phyloP scores from a whole-genome alignment of 1,284 basidiomycete genomes.

The Volvariella volvacea region DNA sequence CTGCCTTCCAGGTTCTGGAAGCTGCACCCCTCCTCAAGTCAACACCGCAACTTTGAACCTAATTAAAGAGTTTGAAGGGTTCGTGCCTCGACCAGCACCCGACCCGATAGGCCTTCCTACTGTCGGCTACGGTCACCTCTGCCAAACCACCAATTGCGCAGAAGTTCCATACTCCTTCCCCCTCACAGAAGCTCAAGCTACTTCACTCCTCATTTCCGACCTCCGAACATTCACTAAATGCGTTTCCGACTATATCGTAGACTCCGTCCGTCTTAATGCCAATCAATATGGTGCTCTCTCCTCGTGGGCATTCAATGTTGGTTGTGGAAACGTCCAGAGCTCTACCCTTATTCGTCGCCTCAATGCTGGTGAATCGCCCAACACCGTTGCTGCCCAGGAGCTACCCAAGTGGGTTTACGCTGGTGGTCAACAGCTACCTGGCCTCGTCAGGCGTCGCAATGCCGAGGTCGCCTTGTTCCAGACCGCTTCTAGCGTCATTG shows the following conservation, averaged over 20 bases:
- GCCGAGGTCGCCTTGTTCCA: slow-evolving; percentile 15
- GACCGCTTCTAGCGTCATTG: slow-evolving; percentile 11
- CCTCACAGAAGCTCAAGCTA: slow-evolving; percentile 19
- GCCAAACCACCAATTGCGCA: slow-evolving; percentile 20
- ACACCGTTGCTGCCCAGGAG: slow-evolving; percentile 15
- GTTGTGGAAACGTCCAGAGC: slow-evolving; percentile 10
- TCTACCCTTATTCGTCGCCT: slow-evolving; percentile 14
- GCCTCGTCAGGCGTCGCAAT: slow-evolving; percentile 12
- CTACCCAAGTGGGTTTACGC: slow-evolving; percentile 14
- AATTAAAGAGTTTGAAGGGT: slow-evolving; percentile 26
- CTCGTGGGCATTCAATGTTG: slow-evolving; percentile 13
- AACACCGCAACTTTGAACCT: slow-evolving; percentile 22
- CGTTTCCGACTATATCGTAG: slow-evolving; percentile 10
- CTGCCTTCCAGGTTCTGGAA: slow-evolving; percentile 13
- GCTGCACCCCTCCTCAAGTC: slow-evolving; percentile 13
- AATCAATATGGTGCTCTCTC: slow-evolving; percentile 14
- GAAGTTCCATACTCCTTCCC: slow-evolving; percentile 26
- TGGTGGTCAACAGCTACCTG: slow-evolving; percentile 11
- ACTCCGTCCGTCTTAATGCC: slow-evolving; percentile 12
- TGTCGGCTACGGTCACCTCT: slow-evolving; percentile 28
- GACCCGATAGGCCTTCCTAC: slow-evolving; percentile 28
- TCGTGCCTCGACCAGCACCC: slow-evolving; percentile 23
- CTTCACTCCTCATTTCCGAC: slow-evolving; percentile 18
- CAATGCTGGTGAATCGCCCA: slow-evolving; percentile 14
- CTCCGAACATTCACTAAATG: slow-evolving; percentile 10